phyloP scores from a whole-genome alignment of 108 stramenopile species.

The Stephanodiscus triporus region DNA sequence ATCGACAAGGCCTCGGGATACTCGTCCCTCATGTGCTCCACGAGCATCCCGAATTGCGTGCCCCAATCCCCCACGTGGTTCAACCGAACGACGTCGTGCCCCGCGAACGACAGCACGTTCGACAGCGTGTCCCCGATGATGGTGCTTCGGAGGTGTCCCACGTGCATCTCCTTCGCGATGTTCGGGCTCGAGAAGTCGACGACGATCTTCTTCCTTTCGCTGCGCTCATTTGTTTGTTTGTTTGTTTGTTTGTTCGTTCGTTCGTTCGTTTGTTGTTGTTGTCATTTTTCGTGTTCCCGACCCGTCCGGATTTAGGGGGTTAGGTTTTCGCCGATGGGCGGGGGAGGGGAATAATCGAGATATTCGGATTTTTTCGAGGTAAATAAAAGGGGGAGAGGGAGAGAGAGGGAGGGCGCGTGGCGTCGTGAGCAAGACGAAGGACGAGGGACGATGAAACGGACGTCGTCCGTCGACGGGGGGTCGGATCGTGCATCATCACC shows the following conservation, averaged over 20 bases:
- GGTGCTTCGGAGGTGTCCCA: constrained; percentile 97
- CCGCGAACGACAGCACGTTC: constrained; percentile 89
- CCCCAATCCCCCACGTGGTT: constrained; percentile 99
- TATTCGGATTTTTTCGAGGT: no score
- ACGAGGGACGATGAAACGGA: no score
- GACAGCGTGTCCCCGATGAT: constrained; percentile 97
- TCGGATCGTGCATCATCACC: neutral
- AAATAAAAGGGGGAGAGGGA: no score
- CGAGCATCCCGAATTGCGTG: constrained; percentile 98
- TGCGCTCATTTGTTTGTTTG: no score
- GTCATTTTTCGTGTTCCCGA: no score
- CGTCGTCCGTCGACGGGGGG: neutral
- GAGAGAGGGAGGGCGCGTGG: no score
- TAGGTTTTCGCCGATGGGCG: no score
- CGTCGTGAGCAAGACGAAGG: no score
- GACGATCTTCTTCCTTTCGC: constrained; percentile 75
- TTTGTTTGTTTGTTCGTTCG: no score
- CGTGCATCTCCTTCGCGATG: constrained; percentile 99
- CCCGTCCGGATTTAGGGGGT: no score
- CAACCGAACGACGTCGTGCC: constrained; percentile 91
- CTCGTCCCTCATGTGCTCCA: constrained; percentile 95
- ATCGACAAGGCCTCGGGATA: constrained; percentile 81
- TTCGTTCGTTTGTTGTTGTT: no score
- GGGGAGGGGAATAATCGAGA: no score
- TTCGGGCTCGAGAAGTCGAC: constrained; percentile 99